phyloP scores from a whole-genome alignment of 768 basidiomycete species.

The Auriscalpium microsporum region DNA sequence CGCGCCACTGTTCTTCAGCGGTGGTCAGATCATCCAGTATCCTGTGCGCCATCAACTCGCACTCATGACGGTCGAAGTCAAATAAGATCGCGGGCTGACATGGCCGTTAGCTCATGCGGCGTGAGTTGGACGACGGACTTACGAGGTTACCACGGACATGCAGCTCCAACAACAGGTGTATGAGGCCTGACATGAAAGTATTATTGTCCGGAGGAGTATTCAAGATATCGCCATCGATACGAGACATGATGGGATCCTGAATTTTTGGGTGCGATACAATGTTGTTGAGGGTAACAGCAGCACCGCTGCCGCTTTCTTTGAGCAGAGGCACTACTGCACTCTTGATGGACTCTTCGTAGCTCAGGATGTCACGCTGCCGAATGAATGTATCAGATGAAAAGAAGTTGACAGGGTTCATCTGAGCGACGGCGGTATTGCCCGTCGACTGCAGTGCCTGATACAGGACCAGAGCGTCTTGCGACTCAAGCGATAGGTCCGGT shows the following conservation, averaged over 20 bases:
- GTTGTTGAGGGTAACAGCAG: constrained; percentile 24
- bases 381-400: constrained; percentile 36
- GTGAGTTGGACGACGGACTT: constrained; percentile 17
- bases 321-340: constrained; percentile 30
- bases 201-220: constrained; percentile 25
- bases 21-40: constrained; percentile 29
- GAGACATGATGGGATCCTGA: constrained; percentile 28
- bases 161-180: constrained; percentile 49
- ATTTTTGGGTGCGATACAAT: constrained; percentile 29
- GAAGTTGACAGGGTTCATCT: constrained; percentile 36
- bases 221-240: constrained; percentile 17
- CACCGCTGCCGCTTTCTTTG: constrained; percentile 28
- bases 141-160: constrained; percentile 47
- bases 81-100: constrained; percentile 59
- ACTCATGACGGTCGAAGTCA: constrained; percentile 51
- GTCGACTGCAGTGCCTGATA: constrained; percentile 35
- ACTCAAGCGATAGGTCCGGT: constrained; percentile 55
- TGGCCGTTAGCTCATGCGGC: not conserved
- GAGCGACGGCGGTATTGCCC: constrained; percentile 19
- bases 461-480: constrained; percentile 45
- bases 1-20: constrained; percentile 45
- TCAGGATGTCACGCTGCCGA: constrained; percentile 51
- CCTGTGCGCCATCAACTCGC: constrained; percentile 42
- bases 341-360: constrained; percentile 51
- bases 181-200: constrained; percentile 35